These are phyloP conservation scores for Filobasidium wieringae DNA, from an alignment of 768 basidiomycete genomes.

Conservation along the genomic window DNA sequence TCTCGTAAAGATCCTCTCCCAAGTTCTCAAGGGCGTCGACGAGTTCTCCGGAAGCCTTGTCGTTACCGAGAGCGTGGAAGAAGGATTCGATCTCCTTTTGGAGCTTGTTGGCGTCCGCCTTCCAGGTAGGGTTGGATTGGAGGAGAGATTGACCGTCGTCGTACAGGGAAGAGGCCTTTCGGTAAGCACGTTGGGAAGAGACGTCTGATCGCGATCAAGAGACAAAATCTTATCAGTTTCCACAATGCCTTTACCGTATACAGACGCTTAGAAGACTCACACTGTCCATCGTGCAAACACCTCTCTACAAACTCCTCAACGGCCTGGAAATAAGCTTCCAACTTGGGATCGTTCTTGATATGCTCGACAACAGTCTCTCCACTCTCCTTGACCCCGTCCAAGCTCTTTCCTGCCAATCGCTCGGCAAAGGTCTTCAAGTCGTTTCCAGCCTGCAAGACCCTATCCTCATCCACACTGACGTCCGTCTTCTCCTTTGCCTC, in stretches of 20 bases:
- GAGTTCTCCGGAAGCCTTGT: conserved; percentile 35
- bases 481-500: conserved; percentile 33
- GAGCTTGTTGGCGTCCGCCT: conserved; percentile 31
- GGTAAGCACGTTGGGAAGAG: conserved; percentile 36
- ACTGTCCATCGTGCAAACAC: conserved; percentile 38
- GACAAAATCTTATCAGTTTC: neutral
- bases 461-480: conserved; percentile 33
- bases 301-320: conserved; percentile 36
- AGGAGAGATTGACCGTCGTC: conserved; percentile 39
- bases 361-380: conserved; percentile 36
- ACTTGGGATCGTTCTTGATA: conserved; percentile 37
- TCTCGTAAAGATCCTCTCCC: conserved; percentile 30
- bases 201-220: no score
- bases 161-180: conserved; percentile 38
- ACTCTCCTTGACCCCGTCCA: conserved; percentile 35
- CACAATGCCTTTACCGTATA: neutral
- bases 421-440: conserved; percentile 40
- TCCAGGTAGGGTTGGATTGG: conserved; percentile 36
- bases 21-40: conserved; percentile 38
- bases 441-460: conserved; percentile 37
- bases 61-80: conserved; percentile 34
- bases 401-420: conserved; percentile 36
- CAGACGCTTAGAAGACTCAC: neutral
- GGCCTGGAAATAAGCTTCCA: conserved; percentile 38
- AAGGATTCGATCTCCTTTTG: conserved; percentile 36